A percentile compares a stretch with the other conserved stretches of the same genome.
phyloP scores from a whole-genome alignment of 1,284 basidiomycete genomes.

The Sporisorium graminicola region DNA sequence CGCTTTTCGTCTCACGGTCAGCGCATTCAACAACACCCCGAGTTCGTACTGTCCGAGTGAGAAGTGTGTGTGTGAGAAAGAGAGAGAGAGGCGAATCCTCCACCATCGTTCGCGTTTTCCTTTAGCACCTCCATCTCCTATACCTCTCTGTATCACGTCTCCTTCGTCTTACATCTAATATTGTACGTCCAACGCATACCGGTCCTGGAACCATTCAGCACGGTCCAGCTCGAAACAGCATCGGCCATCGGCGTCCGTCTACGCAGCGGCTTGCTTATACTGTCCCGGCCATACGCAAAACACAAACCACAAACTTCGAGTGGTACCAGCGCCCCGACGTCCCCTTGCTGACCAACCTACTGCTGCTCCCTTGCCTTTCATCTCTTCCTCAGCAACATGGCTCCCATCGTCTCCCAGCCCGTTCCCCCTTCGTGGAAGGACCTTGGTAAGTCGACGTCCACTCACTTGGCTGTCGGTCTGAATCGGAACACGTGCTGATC shows the following conservation, averaged over 20 bases:
- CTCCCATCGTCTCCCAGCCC: constrained; percentile 57
- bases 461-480: not conserved
- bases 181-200: constrained; percentile 10
- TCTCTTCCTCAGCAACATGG: constrained; percentile 23
- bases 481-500: not conserved
- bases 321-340: not conserved
- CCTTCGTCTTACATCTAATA: constrained; percentile 17
- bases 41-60: not conserved
- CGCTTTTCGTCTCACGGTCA: constrained; percentile 45
- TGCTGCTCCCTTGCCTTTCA: not conserved
- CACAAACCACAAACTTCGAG: not conserved
- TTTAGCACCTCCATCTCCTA: constrained; percentile 28
- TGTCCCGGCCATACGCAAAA: not conserved
- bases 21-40: constrained; percentile 7
- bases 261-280: not conserved
- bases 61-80: too few species aligned
- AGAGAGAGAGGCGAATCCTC: constrained; percentile 21
- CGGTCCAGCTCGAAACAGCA: not conserved
- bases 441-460: constrained; percentile 75
- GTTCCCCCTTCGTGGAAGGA: constrained; percentile 69
- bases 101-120: constrained; percentile 18
- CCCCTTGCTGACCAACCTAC: not conserved
- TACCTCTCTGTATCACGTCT: constrained; percentile 19
- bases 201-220: not conserved
- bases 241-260: not conserved